phyloP scores from a whole-genome alignment of 2,329 filamentous ascomycete genomes.

The Alternaria burnsii region DNA sequence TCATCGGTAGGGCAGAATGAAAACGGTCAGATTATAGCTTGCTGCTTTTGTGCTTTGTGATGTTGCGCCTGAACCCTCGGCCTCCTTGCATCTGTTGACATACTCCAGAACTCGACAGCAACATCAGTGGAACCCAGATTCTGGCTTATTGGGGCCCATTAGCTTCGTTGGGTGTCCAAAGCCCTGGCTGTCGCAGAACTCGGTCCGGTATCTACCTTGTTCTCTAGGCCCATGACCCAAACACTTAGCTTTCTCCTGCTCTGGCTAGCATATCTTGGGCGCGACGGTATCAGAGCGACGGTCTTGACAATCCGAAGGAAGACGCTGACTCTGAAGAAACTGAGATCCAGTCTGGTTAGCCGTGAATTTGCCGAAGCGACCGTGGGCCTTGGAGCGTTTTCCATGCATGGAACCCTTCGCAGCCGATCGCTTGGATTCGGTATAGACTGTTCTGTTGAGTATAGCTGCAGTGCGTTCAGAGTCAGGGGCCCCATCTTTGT shows the following conservation, averaged over 20 bases:
- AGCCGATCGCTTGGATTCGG: neutral
- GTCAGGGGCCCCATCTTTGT: neutral
- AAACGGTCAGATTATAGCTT: neutral
- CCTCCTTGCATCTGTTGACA: neutral
- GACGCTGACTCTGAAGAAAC: neutral
- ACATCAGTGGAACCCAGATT: neutral
- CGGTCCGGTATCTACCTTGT: neutral
- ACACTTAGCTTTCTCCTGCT: neutral
- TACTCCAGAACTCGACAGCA: neutral
- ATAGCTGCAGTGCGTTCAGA: neutral
- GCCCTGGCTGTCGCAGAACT: neutral
- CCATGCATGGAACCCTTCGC: neutral
- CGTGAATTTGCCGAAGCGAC: neutral
- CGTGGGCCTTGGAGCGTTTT: neutral
- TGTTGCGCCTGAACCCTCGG: neutral
- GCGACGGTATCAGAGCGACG: neutral
- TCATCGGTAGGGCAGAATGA: constrained; percentile 3
- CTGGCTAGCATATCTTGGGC: neutral
- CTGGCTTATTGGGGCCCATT: neutral
- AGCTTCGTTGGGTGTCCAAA: neutral
- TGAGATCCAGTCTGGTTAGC: neutral
- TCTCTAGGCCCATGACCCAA: neutral
- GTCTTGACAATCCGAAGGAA: neutral
- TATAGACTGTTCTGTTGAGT: neutral
- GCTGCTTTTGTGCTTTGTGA: neutral